Conservation (phyloP, 371 early-diverging fungal species). For the Choanephora cucurbitarum region DNA sequence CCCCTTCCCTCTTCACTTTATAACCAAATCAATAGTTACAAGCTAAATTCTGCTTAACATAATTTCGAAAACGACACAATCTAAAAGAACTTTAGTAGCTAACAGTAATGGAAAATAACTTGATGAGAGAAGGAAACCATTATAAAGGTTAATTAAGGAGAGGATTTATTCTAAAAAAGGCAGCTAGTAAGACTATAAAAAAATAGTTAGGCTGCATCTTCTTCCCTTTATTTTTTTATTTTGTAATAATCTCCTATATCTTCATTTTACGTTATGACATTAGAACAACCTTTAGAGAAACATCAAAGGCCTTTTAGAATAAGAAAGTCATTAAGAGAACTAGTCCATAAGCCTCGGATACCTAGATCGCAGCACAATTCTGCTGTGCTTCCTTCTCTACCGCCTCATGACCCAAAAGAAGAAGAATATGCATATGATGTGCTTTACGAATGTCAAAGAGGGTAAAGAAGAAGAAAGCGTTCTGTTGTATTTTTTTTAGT, state of each 20-base stretch:
- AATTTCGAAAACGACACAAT: no score
- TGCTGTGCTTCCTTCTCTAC: slow-evolving; percentile 37
- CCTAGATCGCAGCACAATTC: slow-evolving; percentile 17
- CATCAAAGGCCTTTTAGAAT: slow-evolving; percentile 33
- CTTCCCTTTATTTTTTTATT: slow-evolving; percentile 6
- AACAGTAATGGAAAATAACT: no score
- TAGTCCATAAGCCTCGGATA: slow-evolving; percentile 32
- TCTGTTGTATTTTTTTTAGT: slow-evolving; percentile 4
- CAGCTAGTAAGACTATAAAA: no score
- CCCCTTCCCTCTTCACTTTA: no score
- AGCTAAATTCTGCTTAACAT: no score
- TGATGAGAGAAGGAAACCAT: no score
- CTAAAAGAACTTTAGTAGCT: no score
- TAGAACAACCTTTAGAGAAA: background rate
- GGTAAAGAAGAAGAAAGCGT: no score
- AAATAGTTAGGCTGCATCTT: background rate
- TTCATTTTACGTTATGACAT: slow-evolving; percentile 1
- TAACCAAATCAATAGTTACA: no score
- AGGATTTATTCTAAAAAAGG: no score
- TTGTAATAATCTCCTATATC: slow-evolving; percentile 1
- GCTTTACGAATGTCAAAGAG: slow-evolving; percentile 57
- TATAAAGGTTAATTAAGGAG: no score
- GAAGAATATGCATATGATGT: slow-evolving; percentile 51
- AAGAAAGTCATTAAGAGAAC: slow-evolving; percentile 36
- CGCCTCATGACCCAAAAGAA: slow-evolving; percentile 22